Conservation (phyloP, 768 basidiomycete species). For the Panus rudis region DNA sequence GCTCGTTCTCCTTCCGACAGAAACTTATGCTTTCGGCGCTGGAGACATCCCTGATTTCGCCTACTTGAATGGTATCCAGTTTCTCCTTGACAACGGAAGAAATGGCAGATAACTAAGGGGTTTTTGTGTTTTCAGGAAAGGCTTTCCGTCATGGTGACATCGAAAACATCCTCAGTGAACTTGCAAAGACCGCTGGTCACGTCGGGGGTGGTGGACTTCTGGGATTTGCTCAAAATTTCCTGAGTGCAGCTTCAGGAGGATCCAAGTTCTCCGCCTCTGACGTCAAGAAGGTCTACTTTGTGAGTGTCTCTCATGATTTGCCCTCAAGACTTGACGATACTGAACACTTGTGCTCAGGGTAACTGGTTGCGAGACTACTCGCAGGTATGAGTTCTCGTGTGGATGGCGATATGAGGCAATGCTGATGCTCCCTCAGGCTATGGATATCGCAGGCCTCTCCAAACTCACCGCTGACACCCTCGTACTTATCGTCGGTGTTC, state of each 20-base stretch:
- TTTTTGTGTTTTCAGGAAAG: slow-evolving; percentile 46
- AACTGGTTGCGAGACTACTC: slow-evolving; percentile 72
- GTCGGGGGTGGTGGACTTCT: slow-evolving; percentile 38
- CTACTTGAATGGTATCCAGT: slow-evolving; percentile 47
- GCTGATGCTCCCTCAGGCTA: slow-evolving; percentile 34
- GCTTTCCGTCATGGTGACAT: slow-evolving; percentile 76
- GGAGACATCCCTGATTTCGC: slow-evolving; percentile 71
- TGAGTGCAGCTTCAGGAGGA: slow-evolving; percentile 40
- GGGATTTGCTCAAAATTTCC: slow-evolving; percentile 40
- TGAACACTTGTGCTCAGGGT: slow-evolving; percentile 30
- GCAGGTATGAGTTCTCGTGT: slow-evolving; percentile 31
- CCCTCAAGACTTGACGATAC: not conserved
- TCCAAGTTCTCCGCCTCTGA: slow-evolving; percentile 59
- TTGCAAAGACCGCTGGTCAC: slow-evolving; percentile 49
- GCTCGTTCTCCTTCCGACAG: slow-evolving; percentile 35
- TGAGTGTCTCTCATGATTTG: slow-evolving; percentile 21
- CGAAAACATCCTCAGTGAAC: slow-evolving; percentile 55
- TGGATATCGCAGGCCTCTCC: slow-evolving; percentile 64
- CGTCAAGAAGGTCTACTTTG: slow-evolving; percentile 63
- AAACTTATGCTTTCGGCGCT: slow-evolving; percentile 49
- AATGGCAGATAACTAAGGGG: slow-evolving; percentile 4
- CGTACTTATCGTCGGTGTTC: slow-evolving; percentile 48
- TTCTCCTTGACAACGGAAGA: slow-evolving; percentile 1
- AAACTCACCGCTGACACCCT: slow-evolving; percentile 62
- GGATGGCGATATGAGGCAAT: not conserved